phyloP scores from a whole-genome alignment of 768 basidiomycete species.

The Lyophyllum shimeji region DNA sequence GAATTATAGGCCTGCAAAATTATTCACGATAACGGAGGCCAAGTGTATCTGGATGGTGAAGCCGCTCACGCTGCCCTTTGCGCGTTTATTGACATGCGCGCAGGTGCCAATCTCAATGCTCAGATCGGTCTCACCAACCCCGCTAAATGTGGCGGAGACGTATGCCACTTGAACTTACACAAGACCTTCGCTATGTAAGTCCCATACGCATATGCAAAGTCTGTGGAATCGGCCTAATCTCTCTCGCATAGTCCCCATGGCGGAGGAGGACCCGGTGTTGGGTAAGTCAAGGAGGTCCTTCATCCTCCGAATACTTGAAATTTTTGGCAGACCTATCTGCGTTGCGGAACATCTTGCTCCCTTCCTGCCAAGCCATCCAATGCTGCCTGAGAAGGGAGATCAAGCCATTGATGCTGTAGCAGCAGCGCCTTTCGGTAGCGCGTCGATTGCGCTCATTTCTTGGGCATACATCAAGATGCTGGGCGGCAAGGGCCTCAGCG shows the following conservation, averaged over 20 bases:
- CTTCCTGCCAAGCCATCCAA: conserved; percentile 89
- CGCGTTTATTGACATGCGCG: neutral
- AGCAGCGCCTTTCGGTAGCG: conserved; percentile 91
- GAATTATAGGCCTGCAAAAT: conserved; percentile 77
- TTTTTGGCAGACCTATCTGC: conserved; percentile 75
- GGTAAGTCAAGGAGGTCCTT: conserved; percentile 43
- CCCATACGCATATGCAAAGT: neutral
- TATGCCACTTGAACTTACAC: conserved; percentile 97
- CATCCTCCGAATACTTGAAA: neutral
- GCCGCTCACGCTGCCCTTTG: neutral
- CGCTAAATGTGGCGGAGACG: conserved; percentile 94
- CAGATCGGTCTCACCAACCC: conserved; percentile 93
- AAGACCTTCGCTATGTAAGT: conserved; percentile 95
- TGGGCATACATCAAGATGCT: conserved; percentile 99
- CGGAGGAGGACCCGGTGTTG: conserved; percentile 95
- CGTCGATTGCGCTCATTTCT: conserved; percentile 93
- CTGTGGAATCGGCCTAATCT: conserved; percentile 1
- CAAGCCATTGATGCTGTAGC: conserved; percentile 85
- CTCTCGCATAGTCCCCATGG: conserved; percentile 75
- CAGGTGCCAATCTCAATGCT: conserved; percentile 90
- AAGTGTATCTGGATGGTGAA: conserved; percentile 92
- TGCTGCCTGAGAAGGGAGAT: conserved; percentile 63
- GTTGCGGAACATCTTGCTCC: conserved; percentile 91
- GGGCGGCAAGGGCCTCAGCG: conserved; percentile 86
- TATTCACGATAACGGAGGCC: conserved; percentile 92